Evolutionary conservation across 2,329 filamentous ascomycete species (phyloP).

Genomic region (Colletotrichum tropicicola): DNA sequence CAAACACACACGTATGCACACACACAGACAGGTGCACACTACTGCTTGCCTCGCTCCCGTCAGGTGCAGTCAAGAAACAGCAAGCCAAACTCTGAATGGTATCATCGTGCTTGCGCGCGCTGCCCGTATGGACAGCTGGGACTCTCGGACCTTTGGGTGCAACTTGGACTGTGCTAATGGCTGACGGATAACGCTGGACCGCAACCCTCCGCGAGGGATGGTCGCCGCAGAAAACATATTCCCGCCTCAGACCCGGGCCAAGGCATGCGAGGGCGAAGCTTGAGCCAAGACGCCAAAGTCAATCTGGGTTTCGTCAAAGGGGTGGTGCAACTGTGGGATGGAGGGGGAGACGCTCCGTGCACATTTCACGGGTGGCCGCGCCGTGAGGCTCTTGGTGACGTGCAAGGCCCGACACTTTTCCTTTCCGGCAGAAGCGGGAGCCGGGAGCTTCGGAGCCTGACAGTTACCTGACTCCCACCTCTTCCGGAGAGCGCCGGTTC

Average conservation of each 20-base stretch:
- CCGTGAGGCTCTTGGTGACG: neutral
- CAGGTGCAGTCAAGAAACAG: slow-evolving; percentile 1
- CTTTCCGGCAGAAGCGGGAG: neutral
- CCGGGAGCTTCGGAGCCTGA: neutral
- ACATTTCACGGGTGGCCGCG: neutral
- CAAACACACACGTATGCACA: neutral
- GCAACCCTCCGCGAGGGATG: neutral
- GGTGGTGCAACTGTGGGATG: neutral
- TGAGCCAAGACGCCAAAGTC: slow-evolving; percentile 25
- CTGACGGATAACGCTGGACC: neutral
- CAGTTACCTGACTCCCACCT: neutral
- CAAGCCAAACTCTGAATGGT: slow-evolving; percentile 10
- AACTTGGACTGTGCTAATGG: slow-evolving; percentile 3
- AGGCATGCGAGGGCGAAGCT: slow-evolving; percentile 21
- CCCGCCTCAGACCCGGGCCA: slow-evolving; percentile 15
- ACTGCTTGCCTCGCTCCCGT: too few relatives aligned
- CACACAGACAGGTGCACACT: neutral
- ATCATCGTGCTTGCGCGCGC: neutral
- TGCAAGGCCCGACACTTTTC: neutral
- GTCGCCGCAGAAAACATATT: slow-evolving; percentile 1
- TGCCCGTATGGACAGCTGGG: neutral
- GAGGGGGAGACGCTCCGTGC: slow-evolving; percentile 1
- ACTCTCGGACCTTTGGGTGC: neutral
- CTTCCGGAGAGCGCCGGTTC: neutral
- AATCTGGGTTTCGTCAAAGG: slow-evolving; percentile 10